phyloP scores from a whole-genome alignment of 148 eudicot genomes.

The Oxyria digyna region DNA sequence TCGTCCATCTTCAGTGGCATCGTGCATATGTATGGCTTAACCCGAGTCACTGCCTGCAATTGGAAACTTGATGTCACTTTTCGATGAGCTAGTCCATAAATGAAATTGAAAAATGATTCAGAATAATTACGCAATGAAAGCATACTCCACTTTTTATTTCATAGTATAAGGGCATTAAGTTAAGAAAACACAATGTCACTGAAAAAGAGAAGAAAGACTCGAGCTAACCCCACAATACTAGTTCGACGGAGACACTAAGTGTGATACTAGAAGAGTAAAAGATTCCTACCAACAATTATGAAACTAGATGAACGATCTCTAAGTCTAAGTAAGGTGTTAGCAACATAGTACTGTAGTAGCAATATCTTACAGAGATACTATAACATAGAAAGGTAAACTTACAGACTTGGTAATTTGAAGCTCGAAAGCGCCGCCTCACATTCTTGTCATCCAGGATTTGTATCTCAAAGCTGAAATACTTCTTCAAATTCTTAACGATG shows the following conservation, averaged over 20 bases:
- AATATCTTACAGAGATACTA: neutral
- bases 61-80: neutral
- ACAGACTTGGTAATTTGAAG: conserved; percentile 99
- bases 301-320: neutral
- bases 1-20: conserved; percentile 99
- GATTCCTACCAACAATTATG: neutral
- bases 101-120: neutral
- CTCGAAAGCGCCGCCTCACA: conserved; percentile 95
- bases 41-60: conserved; percentile 76
- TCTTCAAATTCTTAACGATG: conserved; percentile 88
- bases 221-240: neutral
- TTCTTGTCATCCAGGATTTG: conserved; percentile 98
- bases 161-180: neutral
- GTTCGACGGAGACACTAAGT: neutral
- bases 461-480: conserved; percentile 94
- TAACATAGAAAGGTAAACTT: conserved; percentile 46
- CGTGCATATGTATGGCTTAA: conserved; percentile 95
- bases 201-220: neutral
- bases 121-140: neutral
- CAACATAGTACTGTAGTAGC: neutral
- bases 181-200: neutral
- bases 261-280: neutral
- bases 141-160: neutral
- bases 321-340: neutral
- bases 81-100: neutral